These are phyloP conservation scores for Brassica rapa DNA, from an alignment of 345 rosid species.

Conservation along the genomic window DNA sequence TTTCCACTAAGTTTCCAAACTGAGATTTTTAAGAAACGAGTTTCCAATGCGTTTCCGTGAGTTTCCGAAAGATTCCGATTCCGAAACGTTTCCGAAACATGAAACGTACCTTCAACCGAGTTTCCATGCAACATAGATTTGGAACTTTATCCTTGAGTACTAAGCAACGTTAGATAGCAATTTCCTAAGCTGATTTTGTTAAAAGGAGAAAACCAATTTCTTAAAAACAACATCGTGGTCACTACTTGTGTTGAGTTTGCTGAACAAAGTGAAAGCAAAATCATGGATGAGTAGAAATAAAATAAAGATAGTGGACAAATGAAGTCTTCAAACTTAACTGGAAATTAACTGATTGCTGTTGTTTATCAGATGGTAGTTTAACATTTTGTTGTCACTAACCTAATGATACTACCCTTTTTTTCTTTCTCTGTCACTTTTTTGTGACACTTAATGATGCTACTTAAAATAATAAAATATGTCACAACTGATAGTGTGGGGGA, in stretches of 20 bases:
- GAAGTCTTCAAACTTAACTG: conserved; percentile 4
- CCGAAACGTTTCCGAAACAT: no score
- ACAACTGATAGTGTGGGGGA: neutral
- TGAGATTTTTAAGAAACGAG: no score
- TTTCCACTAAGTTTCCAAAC: no score
- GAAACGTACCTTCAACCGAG: no score
- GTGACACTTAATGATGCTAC: no score
- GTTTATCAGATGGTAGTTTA: neutral
- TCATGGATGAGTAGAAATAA: conserved; percentile 4
- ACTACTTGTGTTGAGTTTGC: conserved; percentile 22
- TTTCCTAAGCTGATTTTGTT: conserved; percentile 18
- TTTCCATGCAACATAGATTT: neutral
- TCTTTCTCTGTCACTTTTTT: no score
- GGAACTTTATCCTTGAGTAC: conserved; percentile 20
- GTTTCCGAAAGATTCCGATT: no score
- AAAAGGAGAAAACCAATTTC: neutral
- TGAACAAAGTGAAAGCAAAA: conserved; percentile 28
- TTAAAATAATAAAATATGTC: neutral
- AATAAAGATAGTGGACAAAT: neutral
- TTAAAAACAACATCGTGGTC: conserved; percentile 3
- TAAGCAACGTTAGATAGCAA: conserved; percentile 24
- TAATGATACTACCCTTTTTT: neutral
- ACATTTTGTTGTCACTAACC: conserved; percentile 17
- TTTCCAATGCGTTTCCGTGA: no score
- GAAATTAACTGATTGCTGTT: neutral